Evolutionary conservation across 805 yeast genomes (phyloP), one percentile per base, ranked within the genome.

Genomic region (Nakazawaea wyomingensis): DNA sequence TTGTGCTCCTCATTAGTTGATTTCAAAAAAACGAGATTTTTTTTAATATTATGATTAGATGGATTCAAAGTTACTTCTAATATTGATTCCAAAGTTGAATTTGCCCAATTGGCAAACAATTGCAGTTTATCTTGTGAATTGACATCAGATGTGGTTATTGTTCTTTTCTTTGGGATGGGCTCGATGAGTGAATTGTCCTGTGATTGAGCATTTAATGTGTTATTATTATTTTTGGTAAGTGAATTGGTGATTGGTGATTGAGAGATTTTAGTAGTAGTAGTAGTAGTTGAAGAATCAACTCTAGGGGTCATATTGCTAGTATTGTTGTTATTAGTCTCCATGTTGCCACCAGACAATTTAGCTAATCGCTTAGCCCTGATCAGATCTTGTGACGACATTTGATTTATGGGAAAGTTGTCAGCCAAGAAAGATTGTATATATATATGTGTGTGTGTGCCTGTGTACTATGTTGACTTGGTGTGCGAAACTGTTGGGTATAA

Each of bases 291-390:
- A 14, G 42, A 5, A 8, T 13, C 21, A 13, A 16, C 16, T 10
- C 34, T 11, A 10, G 34, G 20, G n/a, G 19, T 13, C 26, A 5
- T 41, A 14, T 18, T 22, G 21, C n/a, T 14, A 20, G 28, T 21
- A 16, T 10, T 41, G 11, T 18, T 22, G 21, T 17, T 14, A 20
- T 18, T 21, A 16, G 21, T n/a, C 20, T 26, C 16, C 27, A 7
- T 33, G 7, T 34, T 22, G 21, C 21, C 18, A 20, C 26, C 34
- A 32, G 45, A 32, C 44, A 78, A 62, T 46, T 67, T 68, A 4
- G 84, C 85, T 49, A 78, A 60, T 35, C 85, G 49, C 48, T 64
- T 66, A 8, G 69, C 71, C 45, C 73, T 61, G 30, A 68, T 62
- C 53, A 61, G 34, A 31, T 41, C 31, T 17, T 41, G 37, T 3